Conservation (phyloP, 2,329 filamentous ascomycete genomes). For the Clonostachys sp. region DNA sequence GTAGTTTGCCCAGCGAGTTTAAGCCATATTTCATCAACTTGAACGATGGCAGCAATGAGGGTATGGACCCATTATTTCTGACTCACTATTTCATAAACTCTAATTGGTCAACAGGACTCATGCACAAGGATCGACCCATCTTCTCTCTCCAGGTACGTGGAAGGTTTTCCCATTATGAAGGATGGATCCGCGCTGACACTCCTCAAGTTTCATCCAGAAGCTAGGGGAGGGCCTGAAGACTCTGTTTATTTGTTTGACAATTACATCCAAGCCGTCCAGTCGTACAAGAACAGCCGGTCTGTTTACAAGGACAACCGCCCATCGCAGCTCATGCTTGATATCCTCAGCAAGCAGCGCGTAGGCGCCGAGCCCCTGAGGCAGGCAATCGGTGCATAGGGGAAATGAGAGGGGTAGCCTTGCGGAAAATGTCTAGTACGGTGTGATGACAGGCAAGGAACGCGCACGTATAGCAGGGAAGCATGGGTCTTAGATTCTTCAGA, state of each 20-base stretch:
- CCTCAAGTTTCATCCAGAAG: constrained; percentile 81
- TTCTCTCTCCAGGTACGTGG: constrained; percentile 73
- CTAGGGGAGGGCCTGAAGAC: constrained; percentile 94
- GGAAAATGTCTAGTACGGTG: no score
- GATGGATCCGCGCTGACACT: no score
- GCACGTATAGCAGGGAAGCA: no score
- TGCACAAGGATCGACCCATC: constrained; percentile 92
- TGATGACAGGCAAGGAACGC: no score
- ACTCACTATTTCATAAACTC: no score
- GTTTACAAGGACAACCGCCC: constrained; percentile 84
- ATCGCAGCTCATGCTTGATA: constrained; percentile 81
- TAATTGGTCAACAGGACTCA: no score
- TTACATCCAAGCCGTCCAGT: constrained; percentile 84
- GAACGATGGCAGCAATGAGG: constrained; percentile 96
- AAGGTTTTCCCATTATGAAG: no score
- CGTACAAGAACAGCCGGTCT: constrained; percentile 81
- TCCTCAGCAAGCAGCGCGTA: constrained; percentile 90
- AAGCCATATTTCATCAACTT: constrained; percentile 98
- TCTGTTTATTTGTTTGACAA: constrained; percentile 94
- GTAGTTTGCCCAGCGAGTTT: constrained; percentile 79
- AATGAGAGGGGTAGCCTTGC: no score
- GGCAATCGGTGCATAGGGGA: constrained; percentile 37
- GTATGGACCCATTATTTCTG: no score
- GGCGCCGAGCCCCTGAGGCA: constrained; percentile 69
- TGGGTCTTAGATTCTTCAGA: no score